Evolutionary conservation across 2,329 filamentous ascomycete genomes (phyloP), one percentile per base, ranked within the genome.

Genomic region (Graphiopsis chlorocephala): DNA sequence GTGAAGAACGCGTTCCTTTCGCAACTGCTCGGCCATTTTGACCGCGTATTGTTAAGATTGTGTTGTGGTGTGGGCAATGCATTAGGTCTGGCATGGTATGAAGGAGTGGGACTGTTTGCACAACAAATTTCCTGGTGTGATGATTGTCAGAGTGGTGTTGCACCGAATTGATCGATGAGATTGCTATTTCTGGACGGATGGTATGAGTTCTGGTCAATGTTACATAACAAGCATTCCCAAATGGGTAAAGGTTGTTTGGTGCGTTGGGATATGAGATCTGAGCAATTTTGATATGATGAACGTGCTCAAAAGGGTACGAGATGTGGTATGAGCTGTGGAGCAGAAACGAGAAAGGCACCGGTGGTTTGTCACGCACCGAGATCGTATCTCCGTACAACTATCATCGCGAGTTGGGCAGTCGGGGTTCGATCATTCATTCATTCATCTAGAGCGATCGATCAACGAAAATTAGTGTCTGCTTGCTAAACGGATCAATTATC

Each of bases 11-110:
- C 64, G 69, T 72, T 71, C 68, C 61, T 70, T 64, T 68, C 66
- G 69, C 69, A 68, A 71, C 71, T n/a, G 12, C 60, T 55, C 47
- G 57, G 64, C 26, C 66, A 67, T 70, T 71, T 69, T 70, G 67
- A 72, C 67, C 65, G 63, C 62, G 66, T 25, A 50, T 28, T 26
- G 55, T 31, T 63, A 47, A 70, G 65, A 70, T 70, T 71, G 26
- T 48, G 57, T 48, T 69, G 67, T 69, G 67, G 68, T 45, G 38
- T 12, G 38, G 1, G 38, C 7, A 20, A 20, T 45, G 60, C 67
- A 64, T 53, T 29, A 35, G 52, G 62, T 52, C 28, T 52, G 55
- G 55, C 48, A 66, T 68, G 71, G 71, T 57, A 72, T 69, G 68
- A 56, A 60, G 35, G 53, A 23, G 14, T 14, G 29, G 28, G n/a